Evolutionary conservation across 2,329 filamentous ascomycete species (phyloP).

Genomic region (Ophiostoma ips): DNA sequence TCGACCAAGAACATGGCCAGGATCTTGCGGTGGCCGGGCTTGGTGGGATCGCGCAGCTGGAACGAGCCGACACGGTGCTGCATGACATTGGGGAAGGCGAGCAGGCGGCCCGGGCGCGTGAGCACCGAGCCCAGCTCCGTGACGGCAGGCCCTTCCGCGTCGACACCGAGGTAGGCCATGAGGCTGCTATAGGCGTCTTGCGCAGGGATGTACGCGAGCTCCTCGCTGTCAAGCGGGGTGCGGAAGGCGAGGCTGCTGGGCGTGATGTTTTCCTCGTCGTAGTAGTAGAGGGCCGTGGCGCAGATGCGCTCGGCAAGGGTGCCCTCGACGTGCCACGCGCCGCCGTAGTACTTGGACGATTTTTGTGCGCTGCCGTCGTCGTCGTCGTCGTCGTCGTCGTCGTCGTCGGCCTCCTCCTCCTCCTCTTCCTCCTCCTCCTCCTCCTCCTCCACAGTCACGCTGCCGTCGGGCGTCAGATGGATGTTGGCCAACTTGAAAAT

Average conservation of each 20-base stretch:
- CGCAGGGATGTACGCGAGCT: constrained; percentile 4
- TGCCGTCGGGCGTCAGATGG: constrained; percentile 36
- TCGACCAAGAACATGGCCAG: constrained; percentile 47
- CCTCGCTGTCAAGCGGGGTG: constrained; percentile 10
- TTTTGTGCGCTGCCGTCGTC: constrained; percentile 7
- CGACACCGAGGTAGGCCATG: constrained; percentile 13
- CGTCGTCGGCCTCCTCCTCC: neutral
- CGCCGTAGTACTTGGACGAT: constrained; percentile 27
- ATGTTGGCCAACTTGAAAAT: constrained; percentile 50
- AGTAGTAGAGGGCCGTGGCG: constrained; percentile 41
- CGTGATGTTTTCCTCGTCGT: constrained; percentile 37
- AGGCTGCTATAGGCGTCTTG: constrained; percentile 10
- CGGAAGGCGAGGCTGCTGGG: constrained; percentile 30
- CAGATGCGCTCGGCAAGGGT: constrained; percentile 40
- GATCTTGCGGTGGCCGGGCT: constrained; percentile 41
- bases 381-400: constrained; percentile 30
- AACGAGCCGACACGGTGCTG: constrained; percentile 40
- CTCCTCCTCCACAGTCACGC: neutral
- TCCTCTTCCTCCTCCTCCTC: neutral
- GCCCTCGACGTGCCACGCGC: constrained; percentile 25
- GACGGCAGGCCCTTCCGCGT: constrained; percentile 16
- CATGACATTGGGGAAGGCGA: constrained; percentile 28
- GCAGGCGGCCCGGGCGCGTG: constrained; percentile 27
- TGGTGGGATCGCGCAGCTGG: constrained; percentile 31
- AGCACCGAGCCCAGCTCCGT: constrained; percentile 29